Percentiles rank a stretch among this genome's conserved stretches.
These are phyloP conservation scores for Citrullus colocynthis DNA, from an alignment of 306 rosid species.

Conservation along the genomic window DNA sequence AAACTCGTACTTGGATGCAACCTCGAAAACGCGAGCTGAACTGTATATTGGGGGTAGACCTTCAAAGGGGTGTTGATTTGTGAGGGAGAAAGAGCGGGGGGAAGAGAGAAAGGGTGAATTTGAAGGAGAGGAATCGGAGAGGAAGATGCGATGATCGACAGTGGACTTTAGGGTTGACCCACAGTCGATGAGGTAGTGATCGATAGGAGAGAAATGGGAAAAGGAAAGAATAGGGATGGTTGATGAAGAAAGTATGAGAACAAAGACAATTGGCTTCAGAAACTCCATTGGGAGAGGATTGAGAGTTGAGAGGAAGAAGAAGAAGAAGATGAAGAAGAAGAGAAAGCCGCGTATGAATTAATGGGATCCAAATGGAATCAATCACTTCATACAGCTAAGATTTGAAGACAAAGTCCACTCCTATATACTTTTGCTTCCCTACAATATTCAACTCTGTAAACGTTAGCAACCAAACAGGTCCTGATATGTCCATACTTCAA, in stretches of 20 bases:
- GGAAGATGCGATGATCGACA: slow-evolving; percentile 47
- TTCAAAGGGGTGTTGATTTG: slow-evolving; percentile 24
- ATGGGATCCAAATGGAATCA: background rate
- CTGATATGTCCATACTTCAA: too few species aligned
- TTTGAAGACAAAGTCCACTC: background rate
- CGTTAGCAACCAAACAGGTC: too few species aligned
- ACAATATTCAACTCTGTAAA: too few species aligned
- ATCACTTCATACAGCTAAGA: background rate
- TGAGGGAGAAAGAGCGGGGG: slow-evolving; percentile 20
- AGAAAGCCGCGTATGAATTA: background rate
- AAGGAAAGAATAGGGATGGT: slow-evolving; percentile 19
- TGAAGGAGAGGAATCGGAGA: slow-evolving; percentile 27
- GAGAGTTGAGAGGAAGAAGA: background rate
- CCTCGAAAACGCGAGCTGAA: slow-evolving; percentile 55
- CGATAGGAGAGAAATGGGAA: slow-evolving; percentile 53
- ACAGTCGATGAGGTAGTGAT: slow-evolving; percentile 72
- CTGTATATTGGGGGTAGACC: slow-evolving; percentile 31
- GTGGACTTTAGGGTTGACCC: slow-evolving; percentile 43
- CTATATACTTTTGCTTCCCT: background rate
- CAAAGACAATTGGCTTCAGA: background rate
- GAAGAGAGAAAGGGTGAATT: slow-evolving; percentile 14
- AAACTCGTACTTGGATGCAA: slow-evolving; percentile 50
- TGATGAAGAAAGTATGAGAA: slow-evolving; percentile 23
- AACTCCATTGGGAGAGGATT: slow-evolving; percentile 24
- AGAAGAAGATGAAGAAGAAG: background rate